Evolutionary conservation across 495 filamentous ascomycete species (phyloP).

Genomic region (Aspergillus asperescens): DNA sequence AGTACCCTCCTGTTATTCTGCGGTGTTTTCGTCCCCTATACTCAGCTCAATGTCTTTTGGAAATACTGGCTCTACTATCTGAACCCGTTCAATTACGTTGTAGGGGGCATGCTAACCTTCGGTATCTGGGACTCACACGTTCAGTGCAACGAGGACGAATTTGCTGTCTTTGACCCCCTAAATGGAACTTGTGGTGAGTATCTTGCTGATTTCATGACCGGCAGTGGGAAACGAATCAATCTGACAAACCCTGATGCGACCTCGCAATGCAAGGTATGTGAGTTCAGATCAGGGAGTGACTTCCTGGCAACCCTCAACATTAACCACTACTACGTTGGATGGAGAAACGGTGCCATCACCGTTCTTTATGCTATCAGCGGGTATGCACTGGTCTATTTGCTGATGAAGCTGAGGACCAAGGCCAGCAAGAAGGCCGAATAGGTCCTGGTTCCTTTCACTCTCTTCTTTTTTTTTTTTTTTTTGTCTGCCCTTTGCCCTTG

Average conservation of each 20-base stretch:
- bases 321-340: slow-evolving; percentile 32
- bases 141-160: slow-evolving; percentile 52
- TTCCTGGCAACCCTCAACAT: slow-evolving; percentile 35
- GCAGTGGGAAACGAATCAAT: slow-evolving; percentile 39
- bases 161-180: slow-evolving; percentile 45
- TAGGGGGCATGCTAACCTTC: slow-evolving; percentile 51
- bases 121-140: slow-evolving; percentile 50
- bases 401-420: slow-evolving; percentile 39
- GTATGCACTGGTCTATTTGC: slow-evolving; percentile 38
- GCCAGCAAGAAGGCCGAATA: slow-evolving; percentile 18
- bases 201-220: slow-evolving; percentile 40
- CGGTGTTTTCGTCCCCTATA: slow-evolving; percentile 35
- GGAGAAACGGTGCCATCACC: slow-evolving; percentile 37
- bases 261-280: slow-evolving; percentile 53
- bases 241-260: slow-evolving; percentile 50
- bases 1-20: slow-evolving; percentile 29
- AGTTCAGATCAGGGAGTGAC: slow-evolving; percentile 30
- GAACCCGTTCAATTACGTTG: slow-evolving; percentile 62
- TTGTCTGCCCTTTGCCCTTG: too few species aligned
- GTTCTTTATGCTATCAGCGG: slow-evolving; percentile 37
- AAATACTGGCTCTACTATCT: slow-evolving; percentile 67
- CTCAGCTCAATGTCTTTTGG: slow-evolving; percentile 50
- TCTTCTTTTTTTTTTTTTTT: too few species aligned
- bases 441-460: too few species aligned
- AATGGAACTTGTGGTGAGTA: slow-evolving; percentile 51